These are phyloP conservation scores for Wickerhamiella spandovensis DNA, from an alignment of 805 yeast species.

Conservation along the genomic window DNA sequence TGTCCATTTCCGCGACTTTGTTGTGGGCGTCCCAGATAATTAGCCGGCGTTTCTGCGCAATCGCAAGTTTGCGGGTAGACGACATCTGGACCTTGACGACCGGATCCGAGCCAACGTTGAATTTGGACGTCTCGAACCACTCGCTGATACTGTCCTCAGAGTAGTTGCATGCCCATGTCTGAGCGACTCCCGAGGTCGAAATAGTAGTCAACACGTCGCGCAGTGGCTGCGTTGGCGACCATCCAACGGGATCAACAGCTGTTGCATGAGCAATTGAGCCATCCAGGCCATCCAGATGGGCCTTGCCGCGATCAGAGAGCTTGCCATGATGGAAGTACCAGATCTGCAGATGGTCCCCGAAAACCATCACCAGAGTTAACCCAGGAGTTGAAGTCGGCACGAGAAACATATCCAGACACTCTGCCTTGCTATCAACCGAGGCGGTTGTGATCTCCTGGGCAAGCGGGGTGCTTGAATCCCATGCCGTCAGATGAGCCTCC, in stretches of 20 bases:
- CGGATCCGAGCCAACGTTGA: neutral
- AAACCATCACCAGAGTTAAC: slow-evolving; percentile 11
- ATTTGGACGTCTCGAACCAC: neutral
- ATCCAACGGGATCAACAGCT: slow-evolving; percentile 46
- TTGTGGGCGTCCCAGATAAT: slow-evolving; percentile 71
- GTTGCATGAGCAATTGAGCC: neutral
- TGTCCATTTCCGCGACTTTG: slow-evolving; percentile 51
- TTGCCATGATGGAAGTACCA: slow-evolving; percentile 15
- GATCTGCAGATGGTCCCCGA: neutral
- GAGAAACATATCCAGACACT: neutral
- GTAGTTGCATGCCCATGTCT: neutral
- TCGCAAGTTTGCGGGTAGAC: slow-evolving; percentile 60
- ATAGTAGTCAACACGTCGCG: slow-evolving; percentile 46
- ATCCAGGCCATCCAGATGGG: neutral
- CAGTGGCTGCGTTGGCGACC: slow-evolving; percentile 18
- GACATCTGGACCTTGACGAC: slow-evolving; percentile 50
- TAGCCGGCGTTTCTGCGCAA: slow-evolving; percentile 46
- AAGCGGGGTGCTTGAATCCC: slow-evolving; percentile 37
- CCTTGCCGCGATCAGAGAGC: slow-evolving; percentile 22
- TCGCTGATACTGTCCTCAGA: neutral
- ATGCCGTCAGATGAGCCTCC: slow-evolving; percentile 37
- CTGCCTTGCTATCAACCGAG: neutral
- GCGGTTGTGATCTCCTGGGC: slow-evolving; percentile 5
- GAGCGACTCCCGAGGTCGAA: slow-evolving; percentile 28
- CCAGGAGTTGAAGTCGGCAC: neutral